Conservation (phyloP, 2,329 filamentous ascomycete genomes). For the Fusarium succisae region DNA sequence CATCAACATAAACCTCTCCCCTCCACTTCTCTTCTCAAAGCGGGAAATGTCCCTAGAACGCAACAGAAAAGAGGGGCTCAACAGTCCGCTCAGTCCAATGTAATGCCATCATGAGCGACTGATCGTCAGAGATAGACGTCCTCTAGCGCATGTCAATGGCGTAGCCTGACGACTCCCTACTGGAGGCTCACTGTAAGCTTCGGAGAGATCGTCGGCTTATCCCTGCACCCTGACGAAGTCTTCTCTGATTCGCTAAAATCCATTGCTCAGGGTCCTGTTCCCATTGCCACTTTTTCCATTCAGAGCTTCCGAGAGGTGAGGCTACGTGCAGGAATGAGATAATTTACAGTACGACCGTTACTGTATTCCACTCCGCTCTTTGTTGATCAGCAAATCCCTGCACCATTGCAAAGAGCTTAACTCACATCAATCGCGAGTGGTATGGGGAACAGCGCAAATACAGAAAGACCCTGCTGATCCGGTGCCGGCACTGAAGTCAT, state of each 20-base stretch:
- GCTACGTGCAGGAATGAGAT: slow-evolving; percentile 24
- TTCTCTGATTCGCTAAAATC: slow-evolving; percentile 14
- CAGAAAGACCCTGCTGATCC: slow-evolving; percentile 43
- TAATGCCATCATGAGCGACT: slow-evolving; percentile 16
- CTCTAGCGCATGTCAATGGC: slow-evolving; percentile 40
- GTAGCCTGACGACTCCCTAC: slow-evolving; percentile 30
- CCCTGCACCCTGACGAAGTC: slow-evolving; percentile 14
- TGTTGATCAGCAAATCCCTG: slow-evolving; percentile 18
- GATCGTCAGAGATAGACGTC: slow-evolving; percentile 41
- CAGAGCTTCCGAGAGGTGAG: slow-evolving; percentile 11
- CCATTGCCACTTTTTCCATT: slow-evolving; percentile 12
- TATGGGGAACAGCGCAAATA: slow-evolving; percentile 5
- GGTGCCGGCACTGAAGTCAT: slow-evolving; percentile 35
- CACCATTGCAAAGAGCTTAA: slow-evolving; percentile 12
- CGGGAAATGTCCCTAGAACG: slow-evolving; percentile 5
- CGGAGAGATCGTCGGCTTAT: slow-evolving; percentile 27
- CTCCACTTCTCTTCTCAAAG: not conserved
- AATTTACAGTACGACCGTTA: slow-evolving; percentile 22
- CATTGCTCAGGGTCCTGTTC: slow-evolving; percentile 39
- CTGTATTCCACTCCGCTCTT: slow-evolving; percentile 1
- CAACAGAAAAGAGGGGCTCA: slow-evolving; percentile 21
- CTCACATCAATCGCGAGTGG: not conserved
- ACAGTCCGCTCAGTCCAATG: slow-evolving; percentile 27
- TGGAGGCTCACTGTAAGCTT: slow-evolving; percentile 22
- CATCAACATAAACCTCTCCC: not conserved